These are phyloP conservation scores for Paraconiothyrium brasiliense DNA, from an alignment of 2,329 filamentous ascomycete genomes.

Conservation along the genomic window DNA sequence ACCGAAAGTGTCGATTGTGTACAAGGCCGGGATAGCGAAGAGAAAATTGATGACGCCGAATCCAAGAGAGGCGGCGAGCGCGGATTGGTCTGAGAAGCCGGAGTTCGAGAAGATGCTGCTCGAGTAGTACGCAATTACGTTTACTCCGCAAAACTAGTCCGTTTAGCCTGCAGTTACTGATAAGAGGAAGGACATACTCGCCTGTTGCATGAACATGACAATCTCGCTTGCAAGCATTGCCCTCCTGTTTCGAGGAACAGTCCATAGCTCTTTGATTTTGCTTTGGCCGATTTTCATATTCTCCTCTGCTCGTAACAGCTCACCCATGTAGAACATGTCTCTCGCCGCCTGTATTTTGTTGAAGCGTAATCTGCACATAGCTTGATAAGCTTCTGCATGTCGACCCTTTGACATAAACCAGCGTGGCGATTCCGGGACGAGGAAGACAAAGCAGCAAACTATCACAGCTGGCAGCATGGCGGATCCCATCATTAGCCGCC, in stretches of 20 bases:
- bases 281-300: conserved; percentile 44
- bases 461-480: conserved; percentile 38
- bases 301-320: conserved; percentile 45
- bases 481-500: conserved; percentile 41
- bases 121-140: conserved; percentile 42
- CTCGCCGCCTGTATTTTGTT: conserved; percentile 63
- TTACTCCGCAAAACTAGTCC: conserved; percentile 21
- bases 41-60: conserved; percentile 40
- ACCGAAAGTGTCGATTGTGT: conserved; percentile 42
- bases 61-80: conserved; percentile 39
- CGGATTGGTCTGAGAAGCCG: conserved; percentile 33
- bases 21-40: conserved; percentile 38
- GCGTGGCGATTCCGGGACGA: conserved; percentile 36
- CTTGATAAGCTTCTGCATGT: conserved; percentile 31
- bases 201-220: conserved; percentile 48
- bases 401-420: conserved; percentile 39
- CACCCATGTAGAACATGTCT: conserved; percentile 61
- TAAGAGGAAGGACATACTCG: conserved; percentile 14
- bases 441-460: conserved; percentile 37
- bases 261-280: conserved; percentile 39
- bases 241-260: conserved; percentile 39
- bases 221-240: conserved; percentile 39
- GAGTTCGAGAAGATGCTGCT: conserved; percentile 69
- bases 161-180: not conserved
- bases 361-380: conserved; percentile 63